Evolutionary conservation across 2,329 filamentous ascomycete species (phyloP), one percentile per base, ranked within the genome.

Genomic region (Xenoacremonium recifei): DNA sequence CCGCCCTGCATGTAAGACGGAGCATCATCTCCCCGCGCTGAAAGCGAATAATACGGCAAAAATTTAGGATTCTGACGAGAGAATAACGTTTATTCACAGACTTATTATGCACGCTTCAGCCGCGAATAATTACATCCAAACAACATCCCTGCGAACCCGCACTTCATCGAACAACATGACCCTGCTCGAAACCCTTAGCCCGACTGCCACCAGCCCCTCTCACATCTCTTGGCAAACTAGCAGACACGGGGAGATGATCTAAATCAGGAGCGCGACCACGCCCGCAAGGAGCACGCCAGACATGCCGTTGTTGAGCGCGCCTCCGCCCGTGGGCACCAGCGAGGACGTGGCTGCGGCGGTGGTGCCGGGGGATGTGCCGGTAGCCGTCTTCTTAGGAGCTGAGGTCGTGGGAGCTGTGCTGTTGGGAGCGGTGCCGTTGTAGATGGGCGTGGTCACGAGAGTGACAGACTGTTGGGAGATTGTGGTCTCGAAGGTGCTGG

Each of bases 261-360:
- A 32, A 38, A 59, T 27, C 19, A 57, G 31, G 34, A 60, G 31
- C 9, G 51, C 58, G 4, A 37, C 47, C 1, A 49, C 18, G 27
- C 50, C 50, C 11, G 56, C 58, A 12, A 59, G 15, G 37, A 59
- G n/a, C 21, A 45, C 54, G 18, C 47, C 45, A 17, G 55, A 31
- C 23, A 55, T 40, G 40, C 41, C 54, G 16, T 38, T 44, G 20
- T 53, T 48, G 30, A 39, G 38, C 0, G 52, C 41, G 16, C 48
- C 58, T 15, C 40, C 49, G 19, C 45, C 56, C 29, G 49, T 31
- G 6, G 47, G 29, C 10, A 20, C 37, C n/a, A 16, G 20, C 10
- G 19, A 10, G 15, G 15, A 35, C 3, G 34, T 21, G 16, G 50
- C 13, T 13, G 35, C 13, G 21, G n/a, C 29, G 35, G n/a, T n/a